Evolutionary conservation across 1,284 basidiomycete genomes (phyloP).

Genomic region (Melampsora larici-populina): DNA sequence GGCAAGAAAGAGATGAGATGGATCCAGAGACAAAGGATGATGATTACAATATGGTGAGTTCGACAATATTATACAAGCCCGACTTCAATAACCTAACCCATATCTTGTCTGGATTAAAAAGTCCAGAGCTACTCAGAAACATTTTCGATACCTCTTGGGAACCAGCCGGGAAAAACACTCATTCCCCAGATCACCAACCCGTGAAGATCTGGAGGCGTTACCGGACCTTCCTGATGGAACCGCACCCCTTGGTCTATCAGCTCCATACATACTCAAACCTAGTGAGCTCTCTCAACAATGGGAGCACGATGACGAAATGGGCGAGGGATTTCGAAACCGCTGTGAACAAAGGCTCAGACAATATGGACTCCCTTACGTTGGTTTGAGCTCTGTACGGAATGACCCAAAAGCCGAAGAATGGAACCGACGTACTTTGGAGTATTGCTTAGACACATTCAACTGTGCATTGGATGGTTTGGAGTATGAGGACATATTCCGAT

Average conservation of each 20-base stretch:
- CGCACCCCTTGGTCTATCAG: background rate
- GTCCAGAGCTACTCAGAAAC: background rate
- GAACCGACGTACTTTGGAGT: constrained; percentile 6
- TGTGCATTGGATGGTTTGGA: background rate
- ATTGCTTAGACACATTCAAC: constrained; percentile 16
- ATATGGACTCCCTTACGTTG: constrained; percentile 19
- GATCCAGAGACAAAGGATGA: background rate
- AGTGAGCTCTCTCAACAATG: background rate
- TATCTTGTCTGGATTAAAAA: background rate
- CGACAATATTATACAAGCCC: background rate
- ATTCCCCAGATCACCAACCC: constrained; percentile 11
- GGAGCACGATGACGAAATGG: background rate
- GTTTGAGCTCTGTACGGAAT: no score
- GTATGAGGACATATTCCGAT: background rate
- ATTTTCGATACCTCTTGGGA: background rate
- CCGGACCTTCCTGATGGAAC: background rate
- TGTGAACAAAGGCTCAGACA: background rate
- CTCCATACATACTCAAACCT: background rate
- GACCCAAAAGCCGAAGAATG: constrained; percentile 14
- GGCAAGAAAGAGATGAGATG: background rate
- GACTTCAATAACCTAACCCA: background rate
- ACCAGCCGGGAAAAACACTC: background rate
- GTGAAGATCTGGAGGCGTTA: constrained; percentile 10
- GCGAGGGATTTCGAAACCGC: background rate
- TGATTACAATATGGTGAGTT: constrained; percentile 4